Evolutionary conservation across 495 filamentous ascomycete genomes (phyloP), one percentile per base, ranked within the genome.

Genomic region (Tuber umbilicatum): DNA sequence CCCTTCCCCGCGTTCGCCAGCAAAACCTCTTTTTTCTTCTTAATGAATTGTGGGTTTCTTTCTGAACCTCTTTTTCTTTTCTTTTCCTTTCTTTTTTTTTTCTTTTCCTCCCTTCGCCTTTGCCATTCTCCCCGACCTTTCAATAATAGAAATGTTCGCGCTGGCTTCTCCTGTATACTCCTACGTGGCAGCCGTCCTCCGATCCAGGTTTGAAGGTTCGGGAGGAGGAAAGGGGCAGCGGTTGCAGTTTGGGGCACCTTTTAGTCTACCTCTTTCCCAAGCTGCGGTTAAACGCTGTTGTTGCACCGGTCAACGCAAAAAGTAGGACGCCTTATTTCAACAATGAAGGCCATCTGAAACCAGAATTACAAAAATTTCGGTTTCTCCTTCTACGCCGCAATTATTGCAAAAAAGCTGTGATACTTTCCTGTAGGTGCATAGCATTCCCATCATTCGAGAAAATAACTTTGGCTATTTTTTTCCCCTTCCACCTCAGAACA

Each of bases 341-440:
- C 75, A 72, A 78, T 72, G 75, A 79, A 74, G 72, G 76, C 76
- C 77, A 72, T 79, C 77, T 70, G 77, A 79, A 79, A 79, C 77
- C 72, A 69, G 69, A 70, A 79, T 73, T 69, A 78, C 55, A 12
- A 35, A 64, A 35, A 31, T 19, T 35, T 71, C 75, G 64, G 75
- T 76, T 76, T 76, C 74, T 42, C 55, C 72, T 42, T 43, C 72
- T 31, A 50, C 76, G 78, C 47, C 27, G 37, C 42, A 41, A 69
- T 70, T 74, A 73, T 73, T 72, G 40, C 55, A 16, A 64, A 64
- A 64, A 27, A 12, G 27, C 27, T 31, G 27, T 35, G 27, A 35
- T 35, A 19, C 27, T 60, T 14, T 60, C 50, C 31, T 16, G 50
- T 60, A 27, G 55, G 55, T 35, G 55, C 27, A 35, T 17, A 14